Conservation (phyloP, 1,139 yeast genomes). For the Eremothecium sinecaudum region DNA sequence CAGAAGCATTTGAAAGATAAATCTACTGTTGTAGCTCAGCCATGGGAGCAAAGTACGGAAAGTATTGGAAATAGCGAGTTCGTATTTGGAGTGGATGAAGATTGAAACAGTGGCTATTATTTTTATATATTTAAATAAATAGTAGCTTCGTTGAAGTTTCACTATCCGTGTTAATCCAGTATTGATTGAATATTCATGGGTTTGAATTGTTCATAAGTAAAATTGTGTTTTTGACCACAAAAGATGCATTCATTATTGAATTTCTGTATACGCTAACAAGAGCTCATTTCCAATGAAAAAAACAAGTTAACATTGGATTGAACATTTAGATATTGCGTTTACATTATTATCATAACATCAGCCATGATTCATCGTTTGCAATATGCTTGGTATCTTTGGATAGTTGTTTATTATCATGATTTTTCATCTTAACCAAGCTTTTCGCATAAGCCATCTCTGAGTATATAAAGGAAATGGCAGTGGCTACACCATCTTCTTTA, state of each 20-base stretch:
- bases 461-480: constrained; percentile 70
- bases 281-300: too few species aligned
- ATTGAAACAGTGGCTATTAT: constrained; percentile 30
- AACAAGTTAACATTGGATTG: too few species aligned
- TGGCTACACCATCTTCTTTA: constrained; percentile 66
- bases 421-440: constrained; percentile 35
- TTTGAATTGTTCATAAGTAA: too few species aligned
- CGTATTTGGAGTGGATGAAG: constrained; percentile 89
- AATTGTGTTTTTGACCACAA: too few species aligned
- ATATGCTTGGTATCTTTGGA: constrained; percentile 1
- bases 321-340: too few species aligned
- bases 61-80: constrained; percentile 59
- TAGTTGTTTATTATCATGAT: constrained; percentile 4
- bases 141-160: background rate
- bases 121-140: constrained; percentile 6
- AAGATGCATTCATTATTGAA: too few species aligned
- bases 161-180: too few species aligned
- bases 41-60: constrained; percentile 38
- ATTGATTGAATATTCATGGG: too few species aligned
- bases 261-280: too few species aligned
- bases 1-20: constrained; percentile 37
- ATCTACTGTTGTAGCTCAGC: constrained; percentile 31
- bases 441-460: constrained; percentile 71
- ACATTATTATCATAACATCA: constrained; percentile 8
- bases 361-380: constrained; percentile 14